These are phyloP conservation scores for Asclepias syriaca DNA, from an alignment of 257 asterid species.

Conservation along the genomic window DNA sequence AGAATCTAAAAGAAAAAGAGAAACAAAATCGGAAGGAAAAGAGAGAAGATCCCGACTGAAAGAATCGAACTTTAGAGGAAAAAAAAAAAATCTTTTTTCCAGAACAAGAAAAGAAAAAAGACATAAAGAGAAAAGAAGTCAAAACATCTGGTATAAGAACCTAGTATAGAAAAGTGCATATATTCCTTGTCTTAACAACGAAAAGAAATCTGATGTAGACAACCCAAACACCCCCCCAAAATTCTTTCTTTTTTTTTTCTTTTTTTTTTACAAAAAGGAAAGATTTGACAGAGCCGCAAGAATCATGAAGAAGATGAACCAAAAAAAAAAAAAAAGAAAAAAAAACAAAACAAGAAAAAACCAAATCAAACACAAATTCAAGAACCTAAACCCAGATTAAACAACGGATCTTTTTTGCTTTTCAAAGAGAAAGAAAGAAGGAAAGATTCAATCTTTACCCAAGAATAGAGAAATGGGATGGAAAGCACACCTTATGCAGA, in stretches of 20 bases:
- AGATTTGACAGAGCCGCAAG: background rate
- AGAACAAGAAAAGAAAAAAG: background rate
- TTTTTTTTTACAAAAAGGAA: too few species aligned
- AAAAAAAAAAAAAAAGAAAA: background rate
- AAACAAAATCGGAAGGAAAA: background rate
- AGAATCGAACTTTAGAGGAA: background rate
- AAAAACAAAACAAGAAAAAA: background rate
- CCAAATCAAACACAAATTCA: background rate
- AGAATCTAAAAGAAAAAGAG: background rate
- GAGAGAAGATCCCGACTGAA: background rate
- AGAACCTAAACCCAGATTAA: background rate
- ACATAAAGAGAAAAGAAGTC: background rate
- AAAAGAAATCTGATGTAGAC: conserved; percentile 7
- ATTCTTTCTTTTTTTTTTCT: too few species aligned
- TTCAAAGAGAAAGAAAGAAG: background rate
- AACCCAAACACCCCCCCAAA: background rate
- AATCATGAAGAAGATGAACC: background rate
- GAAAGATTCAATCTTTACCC: background rate
- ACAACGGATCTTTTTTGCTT: too few species aligned
- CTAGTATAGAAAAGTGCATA: conserved; percentile 9
- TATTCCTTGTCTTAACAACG: background rate
- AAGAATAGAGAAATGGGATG: background rate
- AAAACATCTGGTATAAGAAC: conserved; percentile 3
- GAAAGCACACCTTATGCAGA: background rate
- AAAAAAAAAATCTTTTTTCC: too few species aligned